Evolutionary conservation across 495 filamentous ascomycete genomes (phyloP), one percentile per base, ranked within the genome.

Genomic region (Parachaetomium inaequale): DNA sequence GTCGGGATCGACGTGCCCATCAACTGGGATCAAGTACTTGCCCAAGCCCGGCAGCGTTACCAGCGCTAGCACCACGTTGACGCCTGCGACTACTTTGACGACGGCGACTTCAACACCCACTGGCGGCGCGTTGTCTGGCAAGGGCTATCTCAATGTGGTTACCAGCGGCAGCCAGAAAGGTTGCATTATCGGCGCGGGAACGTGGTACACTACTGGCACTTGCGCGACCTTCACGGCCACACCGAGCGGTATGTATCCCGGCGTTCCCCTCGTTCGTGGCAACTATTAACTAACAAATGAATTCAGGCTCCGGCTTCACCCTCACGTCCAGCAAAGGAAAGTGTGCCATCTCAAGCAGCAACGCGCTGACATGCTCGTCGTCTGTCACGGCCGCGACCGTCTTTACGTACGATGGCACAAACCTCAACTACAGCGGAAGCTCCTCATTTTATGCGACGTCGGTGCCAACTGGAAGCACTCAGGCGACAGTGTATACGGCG

Each of bases 291-390:
- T 28, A 21, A 28, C 23, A 15, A 14, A 50, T 29, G 0, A 14
- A 26, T 28, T 10, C 25, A 50, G 46, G 23, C 25, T 50, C 46
- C 23, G 46, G 46, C 23, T 29, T 50, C 46, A 29, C 46, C 6
- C 25, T 50, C 46, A 28, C 25, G 7, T 50, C 46, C 11, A 50
- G 25, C 46, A 50, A 50, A 28, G 25, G 46, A 4, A 50, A 50
- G 42, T 50, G 21, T 21, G 46, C 46, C 25, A 50, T 50, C 46
- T 50, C 46, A 14, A 50, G 46, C 25, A 50, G 46, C 25, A 50
- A 50, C 10, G 46, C 25, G 8, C 25, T 28, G 46, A 50, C 46
- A 14, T 50, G 46, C 25, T 26, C 46, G 3, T 50, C 25, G 7
- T 50, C 46, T 15, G 25, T 50, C n/a, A 50, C 46, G 0, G 11